Evolutionary conservation across 2,329 filamentous ascomycete species (phyloP).

Genomic region (Diplodia scrobiculata): DNA sequence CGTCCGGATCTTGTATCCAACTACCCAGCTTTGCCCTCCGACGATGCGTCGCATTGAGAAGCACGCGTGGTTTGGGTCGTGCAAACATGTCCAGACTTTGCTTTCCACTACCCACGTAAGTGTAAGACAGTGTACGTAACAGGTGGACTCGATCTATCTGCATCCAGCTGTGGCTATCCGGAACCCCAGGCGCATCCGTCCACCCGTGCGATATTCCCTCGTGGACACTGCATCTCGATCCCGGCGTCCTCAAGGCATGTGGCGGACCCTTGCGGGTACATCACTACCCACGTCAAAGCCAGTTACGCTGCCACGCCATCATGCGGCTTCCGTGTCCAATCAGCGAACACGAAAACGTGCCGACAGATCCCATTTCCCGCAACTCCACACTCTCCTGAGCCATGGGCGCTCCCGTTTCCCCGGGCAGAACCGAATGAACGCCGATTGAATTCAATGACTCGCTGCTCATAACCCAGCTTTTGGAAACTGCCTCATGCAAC

Average conservation of each 20-base stretch:
- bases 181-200: conserved; percentile 5
- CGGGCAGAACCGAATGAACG: conserved; percentile 27
- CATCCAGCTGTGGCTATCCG: background rate
- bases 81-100: too few species aligned
- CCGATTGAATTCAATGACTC: conserved; percentile 23
- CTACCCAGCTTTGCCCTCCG: too few species aligned
- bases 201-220: background rate
- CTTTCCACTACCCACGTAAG: too few species aligned
- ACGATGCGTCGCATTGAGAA: too few species aligned
- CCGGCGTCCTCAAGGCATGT: background rate
- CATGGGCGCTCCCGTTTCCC: conserved; percentile 12
- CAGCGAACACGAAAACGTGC: background rate
- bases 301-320: conserved; percentile 10
- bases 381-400: conserved; percentile 12
- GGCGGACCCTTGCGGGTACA: background rate
- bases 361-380: conserved; percentile 19
- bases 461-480: background rate
- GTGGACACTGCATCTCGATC: background rate
- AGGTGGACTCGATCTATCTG: background rate
- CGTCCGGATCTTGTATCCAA: too few species aligned
- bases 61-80: too few species aligned
- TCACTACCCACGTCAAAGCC: background rate
- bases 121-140: too few species aligned
- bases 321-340: conserved; percentile 6
- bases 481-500: conserved; percentile 19